Evolutionary conservation across 768 basidiomycete genomes (phyloP), one percentile per base, ranked within the genome.

Genomic region (Lentinula boryana): DNA sequence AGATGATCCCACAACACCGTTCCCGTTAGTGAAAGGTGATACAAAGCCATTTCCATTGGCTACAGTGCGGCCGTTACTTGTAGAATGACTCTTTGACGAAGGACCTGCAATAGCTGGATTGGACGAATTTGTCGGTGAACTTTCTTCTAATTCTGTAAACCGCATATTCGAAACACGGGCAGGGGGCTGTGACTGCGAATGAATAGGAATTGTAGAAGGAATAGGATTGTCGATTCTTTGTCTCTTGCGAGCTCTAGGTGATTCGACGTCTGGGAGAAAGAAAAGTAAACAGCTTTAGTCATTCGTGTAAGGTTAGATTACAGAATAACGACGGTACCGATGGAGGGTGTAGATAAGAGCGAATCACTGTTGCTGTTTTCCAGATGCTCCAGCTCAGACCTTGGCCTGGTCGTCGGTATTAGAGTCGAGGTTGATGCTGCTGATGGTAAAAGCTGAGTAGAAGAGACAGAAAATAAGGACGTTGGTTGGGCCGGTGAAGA

Each of bases 171-270:
- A 73, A 63, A 70, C 12, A 41, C 54, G 35, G 54, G 40, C 31
- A 56, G 18, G 16, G 15, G 21, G 56, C 32, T 57, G 56, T 35
- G 66, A 65, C 58, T 68, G 67, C 62, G 69, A 66, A 46, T 74
- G 69, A 73, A 72, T 72, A 69, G 70, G 73, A 64, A 67, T 70
- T 63, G 68, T 62, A 69, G 68, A 64, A 61, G 70, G 68, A 65
- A 66, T 71, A 62, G 71, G 69, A 65, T 67, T 78, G 68, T 80
- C 78, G 68, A 81, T 76, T 73, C 88, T 81, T 78, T 86, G 86
- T 79, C 88, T 81, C 79, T 89, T 89, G 74, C 81, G 80, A 66
- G 84, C 84, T 72, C 86, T 78, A 58, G 78, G 63, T 63, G 74
- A 74, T 73, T 84, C 84, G 73, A 76, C 64, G 70, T 80, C 79